A percentile compares a stretch with the other conserved stretches of the same genome.
Evolutionary conservation across 2,329 filamentous ascomycete species (phyloP).

Genomic region (Fusarium sarcochroum): DNA sequence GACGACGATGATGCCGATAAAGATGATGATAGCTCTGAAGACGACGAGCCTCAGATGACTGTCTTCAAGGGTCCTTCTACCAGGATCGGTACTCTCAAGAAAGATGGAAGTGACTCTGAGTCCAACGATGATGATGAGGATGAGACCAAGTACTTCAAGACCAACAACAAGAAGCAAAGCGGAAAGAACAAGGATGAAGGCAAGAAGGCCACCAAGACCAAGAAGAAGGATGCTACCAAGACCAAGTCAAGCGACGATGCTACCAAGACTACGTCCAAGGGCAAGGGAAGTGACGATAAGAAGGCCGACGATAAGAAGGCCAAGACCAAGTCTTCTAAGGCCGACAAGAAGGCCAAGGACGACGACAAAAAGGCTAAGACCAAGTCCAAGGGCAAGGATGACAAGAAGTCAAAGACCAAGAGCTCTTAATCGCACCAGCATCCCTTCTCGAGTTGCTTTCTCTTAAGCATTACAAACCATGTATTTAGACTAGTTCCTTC

Average conservation of each 20-base stretch:
- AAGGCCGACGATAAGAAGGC: too few species aligned
- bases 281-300: too few species aligned
- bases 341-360: background rate
- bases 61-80: background rate
- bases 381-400: background rate
- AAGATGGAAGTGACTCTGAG: background rate
- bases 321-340: too few species aligned
- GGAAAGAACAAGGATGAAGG: background rate
- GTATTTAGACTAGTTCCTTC: slow-evolving; percentile 4
- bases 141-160: slow-evolving; percentile 9
- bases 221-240: background rate
- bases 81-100: slow-evolving; percentile 4
- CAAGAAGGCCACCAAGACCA: background rate
- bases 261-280: background rate
- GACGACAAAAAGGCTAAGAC: background rate
- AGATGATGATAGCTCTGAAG: background rate
- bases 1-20: background rate
- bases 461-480: background rate
- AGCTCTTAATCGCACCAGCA: background rate
- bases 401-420: background rate
- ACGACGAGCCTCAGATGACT: background rate
- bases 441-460: background rate
- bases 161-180: slow-evolving; percentile 13
- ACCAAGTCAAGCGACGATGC: background rate
- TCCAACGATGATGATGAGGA: background rate